Conservation (phyloP, 2,329 filamentous ascomycete species). For the Epichloe baconii region DNA sequence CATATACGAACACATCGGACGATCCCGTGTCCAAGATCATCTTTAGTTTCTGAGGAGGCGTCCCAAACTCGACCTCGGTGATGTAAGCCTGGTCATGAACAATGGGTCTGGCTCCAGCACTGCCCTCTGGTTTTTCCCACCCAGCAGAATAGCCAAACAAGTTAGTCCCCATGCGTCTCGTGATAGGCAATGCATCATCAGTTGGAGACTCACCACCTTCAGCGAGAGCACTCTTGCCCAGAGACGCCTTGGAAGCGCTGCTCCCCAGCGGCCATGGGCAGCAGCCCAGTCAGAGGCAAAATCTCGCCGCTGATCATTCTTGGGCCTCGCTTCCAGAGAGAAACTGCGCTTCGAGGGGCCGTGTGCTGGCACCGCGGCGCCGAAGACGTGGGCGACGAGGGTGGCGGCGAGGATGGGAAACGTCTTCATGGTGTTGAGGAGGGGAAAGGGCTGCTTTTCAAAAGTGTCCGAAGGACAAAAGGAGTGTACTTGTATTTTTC, state of each 20-base stretch:
- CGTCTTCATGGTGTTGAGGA: conserved; percentile 1
- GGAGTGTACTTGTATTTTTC: neutral
- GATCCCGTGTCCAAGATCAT: conserved; percentile 43
- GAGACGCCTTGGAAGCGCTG: conserved; percentile 8
- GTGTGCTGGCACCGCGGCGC: neutral
- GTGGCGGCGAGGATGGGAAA: neutral
- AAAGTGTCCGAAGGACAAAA: neutral
- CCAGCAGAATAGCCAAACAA: neutral
- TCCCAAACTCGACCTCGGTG: conserved; percentile 31
- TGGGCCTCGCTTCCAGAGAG: conserved; percentile 15
- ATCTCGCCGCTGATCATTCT: conserved; percentile 12
- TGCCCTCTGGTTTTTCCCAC: neutral
- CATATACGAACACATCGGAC: conserved; percentile 45
- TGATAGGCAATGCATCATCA: no score
- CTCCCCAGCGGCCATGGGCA: conserved; percentile 22
- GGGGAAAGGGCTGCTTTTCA: neutral
- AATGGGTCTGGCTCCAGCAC: conserved; percentile 22
- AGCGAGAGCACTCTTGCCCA: conserved; percentile 15
- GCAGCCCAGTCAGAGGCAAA: conserved; percentile 22
- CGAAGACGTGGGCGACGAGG: neutral
- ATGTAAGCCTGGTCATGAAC: conserved; percentile 30
- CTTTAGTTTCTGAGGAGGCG: conserved; percentile 32
- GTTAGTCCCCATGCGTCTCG: neutral
- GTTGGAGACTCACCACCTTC: conserved; percentile 14
- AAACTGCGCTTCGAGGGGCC: conserved; percentile 9